Evolutionary conservation across 2,329 filamentous ascomycete species (phyloP).

Genomic region (Aspergillus nomiae): DNA sequence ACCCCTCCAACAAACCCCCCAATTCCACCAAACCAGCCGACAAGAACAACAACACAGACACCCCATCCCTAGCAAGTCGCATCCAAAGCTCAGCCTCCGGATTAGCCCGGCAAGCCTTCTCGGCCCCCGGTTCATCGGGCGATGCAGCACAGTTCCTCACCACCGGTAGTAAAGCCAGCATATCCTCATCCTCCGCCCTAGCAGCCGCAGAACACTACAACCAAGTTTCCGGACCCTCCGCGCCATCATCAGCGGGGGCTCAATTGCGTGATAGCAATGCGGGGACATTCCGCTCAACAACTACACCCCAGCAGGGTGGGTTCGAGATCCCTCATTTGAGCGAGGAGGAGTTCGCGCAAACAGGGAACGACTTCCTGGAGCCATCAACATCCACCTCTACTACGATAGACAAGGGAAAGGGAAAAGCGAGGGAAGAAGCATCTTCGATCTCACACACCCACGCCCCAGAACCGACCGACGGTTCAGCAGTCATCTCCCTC

Average conservation of each 20-base stretch:
- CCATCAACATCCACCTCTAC: background rate
- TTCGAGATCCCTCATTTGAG: slow-evolving; percentile 21
- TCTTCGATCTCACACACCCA: slow-evolving; percentile 16
- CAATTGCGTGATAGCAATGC: slow-evolving; percentile 3
- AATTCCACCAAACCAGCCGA: slow-evolving; percentile 10
- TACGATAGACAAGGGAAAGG: slow-evolving; percentile 17
- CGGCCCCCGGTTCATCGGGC: slow-evolving; percentile 19
- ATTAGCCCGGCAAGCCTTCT: slow-evolving; percentile 37
- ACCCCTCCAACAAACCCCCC: slow-evolving; percentile 11
- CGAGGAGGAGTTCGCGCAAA: slow-evolving; percentile 27
- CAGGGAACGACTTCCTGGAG: background rate
- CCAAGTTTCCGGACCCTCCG: slow-evolving; percentile 7
- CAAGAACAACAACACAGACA: slow-evolving; percentile 15
- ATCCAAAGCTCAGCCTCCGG: slow-evolving; percentile 39
- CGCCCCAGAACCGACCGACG: slow-evolving; percentile 34
- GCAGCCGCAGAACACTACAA: slow-evolving; percentile 21
- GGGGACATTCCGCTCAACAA: slow-evolving; percentile 27
- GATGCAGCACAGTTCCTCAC: slow-evolving; percentile 26
- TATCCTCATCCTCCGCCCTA: slow-evolving; percentile 18
- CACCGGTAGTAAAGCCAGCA: slow-evolving; percentile 25
- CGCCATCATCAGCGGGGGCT: slow-evolving; percentile 13
- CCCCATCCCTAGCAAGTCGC: slow-evolving; percentile 27
- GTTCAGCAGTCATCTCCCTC: slow-evolving; percentile 44
- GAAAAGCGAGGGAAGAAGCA: slow-evolving; percentile 5
- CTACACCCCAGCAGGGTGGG: slow-evolving; percentile 14